A percentile compares a stretch with the other conserved stretches of the same genome.
Conservation (phyloP, 2,329 filamentous ascomycete species). For the Xylogone sp. region DNA sequence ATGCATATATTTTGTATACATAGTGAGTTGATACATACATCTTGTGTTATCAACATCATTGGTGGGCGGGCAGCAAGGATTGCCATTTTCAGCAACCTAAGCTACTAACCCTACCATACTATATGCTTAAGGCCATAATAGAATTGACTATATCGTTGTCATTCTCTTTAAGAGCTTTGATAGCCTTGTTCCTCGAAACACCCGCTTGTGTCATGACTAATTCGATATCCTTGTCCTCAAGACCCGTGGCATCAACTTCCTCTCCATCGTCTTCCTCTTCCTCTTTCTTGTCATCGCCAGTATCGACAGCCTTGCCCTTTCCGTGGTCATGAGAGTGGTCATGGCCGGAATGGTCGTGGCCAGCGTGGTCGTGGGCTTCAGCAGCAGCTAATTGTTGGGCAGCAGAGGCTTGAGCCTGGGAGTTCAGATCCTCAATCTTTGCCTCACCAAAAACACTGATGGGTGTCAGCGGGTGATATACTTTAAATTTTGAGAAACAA, state of each 20-base stretch:
- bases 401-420: constrained; percentile 91
- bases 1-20: constrained; percentile 2
- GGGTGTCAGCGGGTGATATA: constrained; percentile 8
- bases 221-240: constrained; percentile 99
- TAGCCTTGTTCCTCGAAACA: constrained; percentile 95
- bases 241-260: constrained; percentile 89
- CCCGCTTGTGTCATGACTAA: constrained; percentile 97
- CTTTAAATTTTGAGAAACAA: neutral
- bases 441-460: constrained; percentile 96
- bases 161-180: constrained; percentile 98
- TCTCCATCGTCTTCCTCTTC: constrained; percentile 88
- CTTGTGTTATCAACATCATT: neutral
- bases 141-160: constrained; percentile 99
- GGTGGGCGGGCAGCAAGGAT: neutral
- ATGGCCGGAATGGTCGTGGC: constrained; percentile 53
- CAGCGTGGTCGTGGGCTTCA: constrained; percentile 47
- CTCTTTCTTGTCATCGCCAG: constrained; percentile 68
- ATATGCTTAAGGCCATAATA: constrained; percentile 96
- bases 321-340: constrained; percentile 73
- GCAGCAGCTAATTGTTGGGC: constrained; percentile 88
- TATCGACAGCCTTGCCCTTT: constrained; percentile 56
- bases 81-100: neutral
- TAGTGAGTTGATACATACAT: neutral
- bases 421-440: constrained; percentile 99
- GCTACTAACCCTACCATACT: constrained; percentile 22